Percentiles rank a stretch among this genome's conserved stretches.
Conservation (phyloP, 1,284 basidiomycete genomes). For the Kalmanozyma brasiliensis region DNA sequence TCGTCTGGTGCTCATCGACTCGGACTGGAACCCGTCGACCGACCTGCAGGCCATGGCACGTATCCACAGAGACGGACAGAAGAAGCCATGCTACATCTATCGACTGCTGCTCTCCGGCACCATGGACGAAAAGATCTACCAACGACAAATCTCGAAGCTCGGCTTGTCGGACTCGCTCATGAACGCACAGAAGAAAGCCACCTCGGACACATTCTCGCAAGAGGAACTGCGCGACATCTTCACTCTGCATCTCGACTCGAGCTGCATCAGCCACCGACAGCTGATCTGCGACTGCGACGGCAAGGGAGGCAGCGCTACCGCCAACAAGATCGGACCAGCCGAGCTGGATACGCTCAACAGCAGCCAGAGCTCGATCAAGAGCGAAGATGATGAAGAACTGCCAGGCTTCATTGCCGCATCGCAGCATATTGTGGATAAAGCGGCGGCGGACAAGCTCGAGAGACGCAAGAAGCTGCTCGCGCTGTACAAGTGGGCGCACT, state of each 20-base stretch:
- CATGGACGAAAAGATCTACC: conserved; percentile 68
- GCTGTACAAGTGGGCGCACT: conserved; percentile 87
- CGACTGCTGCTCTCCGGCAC: conserved; percentile 75
- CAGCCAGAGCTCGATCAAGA: conserved; percentile 24
- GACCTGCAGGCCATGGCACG: conserved; percentile 98
- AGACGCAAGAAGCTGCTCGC: conserved; percentile 82
- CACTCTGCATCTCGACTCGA: conserved; percentile 80
- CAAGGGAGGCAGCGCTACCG: conserved; percentile 34
- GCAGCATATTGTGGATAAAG: conserved; percentile 40
- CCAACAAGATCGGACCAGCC: background rate
- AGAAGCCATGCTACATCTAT: conserved; percentile 86
- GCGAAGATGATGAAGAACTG: conserved; percentile 25
- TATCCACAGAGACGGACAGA: conserved; percentile 86
- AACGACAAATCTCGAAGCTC: conserved; percentile 95
- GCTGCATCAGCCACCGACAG: conserved; percentile 86
- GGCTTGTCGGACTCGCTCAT: conserved; percentile 76
- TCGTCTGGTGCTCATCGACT: conserved; percentile 83
- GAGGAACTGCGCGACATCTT: conserved; percentile 79
- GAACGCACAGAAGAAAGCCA: conserved; percentile 61
- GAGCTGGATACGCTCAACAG: background rate
- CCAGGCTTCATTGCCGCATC: conserved; percentile 53
- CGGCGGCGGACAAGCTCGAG: conserved; percentile 68
- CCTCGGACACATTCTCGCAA: conserved; percentile 54
- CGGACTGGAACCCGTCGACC: conserved; percentile 89
- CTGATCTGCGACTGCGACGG: conserved; percentile 63